Percentiles rank a stretch among this genome's conserved stretches.
These are phyloP conservation scores for Glycine latifolia DNA, from an alignment of 306 rosid genomes.

Conservation along the genomic window DNA sequence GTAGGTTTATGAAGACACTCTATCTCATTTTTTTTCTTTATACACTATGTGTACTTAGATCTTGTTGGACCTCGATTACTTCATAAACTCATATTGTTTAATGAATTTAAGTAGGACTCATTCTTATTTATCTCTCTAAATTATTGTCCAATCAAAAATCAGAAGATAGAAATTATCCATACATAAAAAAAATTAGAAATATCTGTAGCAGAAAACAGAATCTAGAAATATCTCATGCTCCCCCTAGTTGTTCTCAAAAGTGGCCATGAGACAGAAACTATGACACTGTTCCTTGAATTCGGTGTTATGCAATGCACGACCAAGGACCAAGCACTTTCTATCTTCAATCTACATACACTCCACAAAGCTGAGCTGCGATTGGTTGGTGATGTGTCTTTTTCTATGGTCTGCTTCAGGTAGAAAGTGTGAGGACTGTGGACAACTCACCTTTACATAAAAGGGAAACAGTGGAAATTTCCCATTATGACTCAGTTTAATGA, in stretches of 20 bases:
- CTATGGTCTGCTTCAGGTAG: background rate
- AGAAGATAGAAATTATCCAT: conserved; percentile 2
- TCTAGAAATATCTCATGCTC: conserved; percentile 36
- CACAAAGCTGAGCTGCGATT: conserved; percentile 50
- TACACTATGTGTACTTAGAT: conserved; percentile 12
- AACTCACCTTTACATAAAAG: background rate
- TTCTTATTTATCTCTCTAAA: background rate
- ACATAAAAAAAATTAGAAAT: conserved; percentile 19
- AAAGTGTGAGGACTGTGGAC: conserved; percentile 8
- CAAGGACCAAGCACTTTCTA: conserved; percentile 35
- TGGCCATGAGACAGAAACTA: conserved; percentile 4
- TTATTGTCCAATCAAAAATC: background rate
- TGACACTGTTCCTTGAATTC: conserved; percentile 38
- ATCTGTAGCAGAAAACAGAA: background rate
- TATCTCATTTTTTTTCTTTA: background rate
- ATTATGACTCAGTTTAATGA: conserved; percentile 16
- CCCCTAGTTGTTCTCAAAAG: conserved; percentile 10
- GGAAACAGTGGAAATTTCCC: conserved; percentile 40
- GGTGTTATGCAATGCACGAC: conserved; percentile 34
- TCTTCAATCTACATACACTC: conserved; percentile 40
- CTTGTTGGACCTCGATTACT: conserved; percentile 10
- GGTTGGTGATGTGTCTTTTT: conserved; percentile 38
- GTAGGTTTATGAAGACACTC: background rate
- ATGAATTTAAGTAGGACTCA: background rate
- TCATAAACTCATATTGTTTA: conserved; percentile 6